A percentile compares a stretch with the other conserved stretches of the same genome.
These are phyloP conservation scores for Fusarium chuoi DNA, from an alignment of 2,329 filamentous ascomycete species.

Conservation along the genomic window DNA sequence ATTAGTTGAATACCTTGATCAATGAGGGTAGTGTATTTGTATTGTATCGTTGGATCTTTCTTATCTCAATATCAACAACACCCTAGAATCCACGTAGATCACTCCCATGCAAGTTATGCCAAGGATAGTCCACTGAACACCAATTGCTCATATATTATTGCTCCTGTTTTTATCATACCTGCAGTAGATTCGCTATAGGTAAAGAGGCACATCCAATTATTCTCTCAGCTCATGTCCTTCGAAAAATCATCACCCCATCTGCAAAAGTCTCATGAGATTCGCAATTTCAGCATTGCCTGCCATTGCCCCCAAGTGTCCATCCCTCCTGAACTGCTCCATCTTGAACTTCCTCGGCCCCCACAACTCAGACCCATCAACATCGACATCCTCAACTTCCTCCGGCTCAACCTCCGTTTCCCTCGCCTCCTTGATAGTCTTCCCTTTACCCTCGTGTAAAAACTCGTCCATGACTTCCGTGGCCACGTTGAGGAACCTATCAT, in stretches of 20 bases:
- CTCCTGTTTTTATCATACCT: neutral
- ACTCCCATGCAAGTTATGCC: neutral
- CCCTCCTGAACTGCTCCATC: neutral
- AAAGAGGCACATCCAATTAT: no score
- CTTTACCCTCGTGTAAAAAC: conserved; percentile 1
- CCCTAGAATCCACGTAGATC: no score
- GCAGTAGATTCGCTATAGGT: no score
- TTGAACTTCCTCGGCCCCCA: neutral
- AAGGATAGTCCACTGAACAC: neutral
- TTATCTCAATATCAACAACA: no score
- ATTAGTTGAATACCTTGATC: neutral
- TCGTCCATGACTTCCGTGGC: neutral
- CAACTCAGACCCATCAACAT: neutral
- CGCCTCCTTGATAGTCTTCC: neutral
- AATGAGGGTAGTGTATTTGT: neutral
- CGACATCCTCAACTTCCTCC: neutral
- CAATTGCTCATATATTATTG: neutral
- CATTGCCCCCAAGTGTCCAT: no score
- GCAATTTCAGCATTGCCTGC: neutral
- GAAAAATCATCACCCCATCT: neutral
- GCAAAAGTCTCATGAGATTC: neutral
- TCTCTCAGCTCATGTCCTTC: neutral
- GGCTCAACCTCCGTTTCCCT: neutral
- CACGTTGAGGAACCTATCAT: neutral
- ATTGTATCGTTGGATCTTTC: neutral